Conservation (phyloP, 352 stramenopile species). For the Pythium periplocum region DNA sequence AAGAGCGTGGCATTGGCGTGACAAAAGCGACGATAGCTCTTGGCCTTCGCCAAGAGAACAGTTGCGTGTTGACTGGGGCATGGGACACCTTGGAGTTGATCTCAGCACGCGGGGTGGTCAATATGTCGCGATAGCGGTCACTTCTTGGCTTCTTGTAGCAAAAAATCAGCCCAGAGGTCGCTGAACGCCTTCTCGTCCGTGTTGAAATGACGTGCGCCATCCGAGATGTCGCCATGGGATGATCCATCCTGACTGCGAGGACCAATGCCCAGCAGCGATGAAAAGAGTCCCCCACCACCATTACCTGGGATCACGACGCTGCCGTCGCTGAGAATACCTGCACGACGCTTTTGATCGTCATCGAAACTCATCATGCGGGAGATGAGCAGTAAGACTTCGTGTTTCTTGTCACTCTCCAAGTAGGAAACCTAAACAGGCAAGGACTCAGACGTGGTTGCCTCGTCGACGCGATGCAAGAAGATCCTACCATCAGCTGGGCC, state of each 20-base stretch:
- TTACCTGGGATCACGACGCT: constrained; percentile 47
- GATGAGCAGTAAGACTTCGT: constrained; percentile 66
- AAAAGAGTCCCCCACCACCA: constrained; percentile 60
- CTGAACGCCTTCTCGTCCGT: constrained; percentile 65
- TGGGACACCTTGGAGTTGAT: neutral
- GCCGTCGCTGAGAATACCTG: constrained; percentile 28
- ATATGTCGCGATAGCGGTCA: constrained; percentile 1
- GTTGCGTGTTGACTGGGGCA: too few species aligned
- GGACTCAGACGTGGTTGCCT: neutral
- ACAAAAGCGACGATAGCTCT: too few species aligned
- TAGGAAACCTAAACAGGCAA: constrained; percentile 44
- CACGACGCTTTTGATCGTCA: constrained; percentile 62
- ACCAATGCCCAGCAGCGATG: constrained; percentile 53
- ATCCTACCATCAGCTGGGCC: constrained; percentile 56
- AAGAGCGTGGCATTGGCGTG: too few species aligned
- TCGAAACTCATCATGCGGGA: constrained; percentile 70
- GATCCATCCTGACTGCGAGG: constrained; percentile 4
- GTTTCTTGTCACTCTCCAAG: constrained; percentile 64
- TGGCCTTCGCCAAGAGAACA: too few species aligned
- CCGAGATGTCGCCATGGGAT: constrained; percentile 4
- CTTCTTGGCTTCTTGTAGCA: constrained; percentile 46
- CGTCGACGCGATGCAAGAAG: neutral
- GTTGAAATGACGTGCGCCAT: constrained; percentile 1
- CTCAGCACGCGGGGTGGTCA: neutral
- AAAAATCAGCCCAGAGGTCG: constrained; percentile 69